Percentiles rank a stretch among this genome's conserved stretches.
Conservation (phyloP, 495 filamentous ascomycete genomes). For the Penicillium egyptiacum region DNA sequence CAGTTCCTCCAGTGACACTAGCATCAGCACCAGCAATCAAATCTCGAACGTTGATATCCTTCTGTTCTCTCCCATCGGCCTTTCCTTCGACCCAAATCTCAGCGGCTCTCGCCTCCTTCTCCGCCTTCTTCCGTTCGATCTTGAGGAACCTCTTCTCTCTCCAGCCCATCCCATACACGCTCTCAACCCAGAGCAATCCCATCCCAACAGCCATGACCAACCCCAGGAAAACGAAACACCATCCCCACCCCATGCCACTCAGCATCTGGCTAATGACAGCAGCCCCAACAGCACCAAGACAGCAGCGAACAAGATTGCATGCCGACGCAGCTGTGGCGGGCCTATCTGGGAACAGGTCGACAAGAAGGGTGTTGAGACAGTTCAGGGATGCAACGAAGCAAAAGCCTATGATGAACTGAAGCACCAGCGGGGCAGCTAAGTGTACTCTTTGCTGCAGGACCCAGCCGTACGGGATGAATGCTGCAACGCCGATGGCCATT, state of each 20-base stretch:
- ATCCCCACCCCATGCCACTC: slow-evolving; percentile 58
- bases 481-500: slow-evolving; percentile 38
- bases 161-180: slow-evolving; percentile 42
- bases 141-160: slow-evolving; percentile 34
- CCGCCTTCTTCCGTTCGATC: slow-evolving; percentile 16
- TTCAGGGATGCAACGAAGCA: slow-evolving; percentile 53
- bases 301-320: slow-evolving; percentile 64
- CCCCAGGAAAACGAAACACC: slow-evolving; percentile 56
- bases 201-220: slow-evolving; percentile 38
- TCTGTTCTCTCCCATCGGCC: not conserved
- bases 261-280: slow-evolving; percentile 63
- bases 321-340: slow-evolving; percentile 63
- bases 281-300: slow-evolving; percentile 61
- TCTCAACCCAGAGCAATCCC: slow-evolving; percentile 28
- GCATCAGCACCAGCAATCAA: not conserved
- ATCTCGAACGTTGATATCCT: not conserved
- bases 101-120: slow-evolving; percentile 7
- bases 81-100: not conserved
- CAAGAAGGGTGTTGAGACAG: slow-evolving; percentile 44
- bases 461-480: slow-evolving; percentile 59
- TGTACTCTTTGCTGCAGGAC: slow-evolving; percentile 46
- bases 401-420: slow-evolving; percentile 57
- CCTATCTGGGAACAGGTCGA: slow-evolving; percentile 59
- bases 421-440: slow-evolving; percentile 51
- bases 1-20: not conserved